Conservation (phyloP, 768 basidiomycete genomes). For the Phaffia australis region DNA sequence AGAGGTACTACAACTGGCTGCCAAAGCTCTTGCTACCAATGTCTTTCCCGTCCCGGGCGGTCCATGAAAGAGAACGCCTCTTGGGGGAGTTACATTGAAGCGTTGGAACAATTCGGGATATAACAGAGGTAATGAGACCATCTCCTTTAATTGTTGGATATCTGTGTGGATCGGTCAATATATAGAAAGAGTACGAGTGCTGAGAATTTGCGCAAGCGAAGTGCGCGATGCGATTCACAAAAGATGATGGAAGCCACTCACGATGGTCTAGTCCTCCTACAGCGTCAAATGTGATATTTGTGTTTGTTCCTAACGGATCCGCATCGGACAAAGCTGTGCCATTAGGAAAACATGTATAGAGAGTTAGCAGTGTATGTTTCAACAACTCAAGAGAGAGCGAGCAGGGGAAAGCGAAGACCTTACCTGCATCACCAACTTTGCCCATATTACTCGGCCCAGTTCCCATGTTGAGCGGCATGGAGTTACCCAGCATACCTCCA, state of each 20-base stretch:
- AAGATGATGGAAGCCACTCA: slow-evolving; percentile 40
- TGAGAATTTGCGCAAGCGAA: slow-evolving; percentile 1
- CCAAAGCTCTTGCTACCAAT: slow-evolving; percentile 80
- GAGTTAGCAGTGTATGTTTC: background rate
- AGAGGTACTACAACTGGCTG: slow-evolving; percentile 76
- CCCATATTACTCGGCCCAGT: slow-evolving; percentile 71
- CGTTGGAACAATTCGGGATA: slow-evolving; percentile 95
- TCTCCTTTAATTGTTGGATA: slow-evolving; percentile 92
- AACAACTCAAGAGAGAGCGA: background rate
- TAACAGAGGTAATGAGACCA: slow-evolving; percentile 87
- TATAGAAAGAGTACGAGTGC: background rate
- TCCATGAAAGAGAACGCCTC: slow-evolving; percentile 94
- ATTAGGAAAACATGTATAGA: background rate
- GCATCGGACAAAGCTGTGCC: slow-evolving; percentile 73
- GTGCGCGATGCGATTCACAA: slow-evolving; percentile 5
- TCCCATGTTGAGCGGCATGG: slow-evolving; percentile 49
- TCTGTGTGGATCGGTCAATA: slow-evolving; percentile 44
- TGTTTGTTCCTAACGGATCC: slow-evolving; percentile 87
- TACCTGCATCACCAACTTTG: slow-evolving; percentile 67
- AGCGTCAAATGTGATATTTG: slow-evolving; percentile 88
- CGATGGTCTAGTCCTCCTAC: slow-evolving; percentile 93
- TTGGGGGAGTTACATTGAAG: slow-evolving; percentile 85
- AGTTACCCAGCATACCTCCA: slow-evolving; percentile 42
- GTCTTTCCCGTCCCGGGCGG: slow-evolving; percentile 99
- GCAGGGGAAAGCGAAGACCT: slow-evolving; percentile 32